A percentile compares a stretch with the other conserved stretches of the same genome.
These are phyloP conservation scores for Euptelea pleiosperma DNA, from an alignment of 164 flowering plant species.

Conservation along the genomic window DNA sequence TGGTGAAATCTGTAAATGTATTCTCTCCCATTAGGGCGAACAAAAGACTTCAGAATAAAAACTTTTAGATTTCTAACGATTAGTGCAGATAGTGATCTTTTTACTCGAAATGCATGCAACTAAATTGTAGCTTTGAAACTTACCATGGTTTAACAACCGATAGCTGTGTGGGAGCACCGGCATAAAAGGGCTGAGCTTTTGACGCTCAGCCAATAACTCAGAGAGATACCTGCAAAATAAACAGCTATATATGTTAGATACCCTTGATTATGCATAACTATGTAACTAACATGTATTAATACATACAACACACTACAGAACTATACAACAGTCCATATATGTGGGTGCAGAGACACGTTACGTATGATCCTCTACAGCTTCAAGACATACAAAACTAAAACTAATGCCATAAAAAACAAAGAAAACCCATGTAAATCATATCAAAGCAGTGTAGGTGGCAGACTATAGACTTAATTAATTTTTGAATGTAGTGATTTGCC, in stretches of 20 bases:
- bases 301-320: background rate
- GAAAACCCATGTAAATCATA: too few relatives aligned
- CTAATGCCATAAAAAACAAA: background rate
- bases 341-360: background rate
- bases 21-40: too few relatives aligned
- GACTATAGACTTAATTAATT: too few relatives aligned
- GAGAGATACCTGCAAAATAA: constrained; percentile 64
- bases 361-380: too few relatives aligned
- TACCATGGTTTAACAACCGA: constrained; percentile 87
- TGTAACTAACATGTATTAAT: background rate
- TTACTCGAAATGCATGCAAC: background rate
- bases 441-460: too few relatives aligned
- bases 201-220: constrained; percentile 79
- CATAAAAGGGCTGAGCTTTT: constrained; percentile 74
- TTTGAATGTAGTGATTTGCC: too few relatives aligned
- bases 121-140: constrained; percentile 23
- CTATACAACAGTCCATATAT: background rate
- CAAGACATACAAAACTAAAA: constrained; percentile 1
- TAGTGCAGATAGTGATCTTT: too few relatives aligned
- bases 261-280: background rate
- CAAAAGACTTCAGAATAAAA: background rate
- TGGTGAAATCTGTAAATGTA: too few relatives aligned
- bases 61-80: background rate
- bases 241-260: background rate
- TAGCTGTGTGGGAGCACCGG: constrained; percentile 70